phyloP scores from a whole-genome alignment of 768 basidiomycete species.

The Collybiopsis luxurians region DNA sequence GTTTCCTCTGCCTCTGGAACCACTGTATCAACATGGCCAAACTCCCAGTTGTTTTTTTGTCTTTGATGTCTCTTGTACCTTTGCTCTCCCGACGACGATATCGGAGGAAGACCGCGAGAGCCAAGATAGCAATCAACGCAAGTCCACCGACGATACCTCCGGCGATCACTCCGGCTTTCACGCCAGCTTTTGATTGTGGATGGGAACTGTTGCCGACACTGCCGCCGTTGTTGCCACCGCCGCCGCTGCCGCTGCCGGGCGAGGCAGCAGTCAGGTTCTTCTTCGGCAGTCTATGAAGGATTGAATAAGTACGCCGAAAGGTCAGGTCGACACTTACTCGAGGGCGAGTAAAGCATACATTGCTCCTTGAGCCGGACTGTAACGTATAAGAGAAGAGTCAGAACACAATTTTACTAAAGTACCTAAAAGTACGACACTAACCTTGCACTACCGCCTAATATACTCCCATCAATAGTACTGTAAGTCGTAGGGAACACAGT shows the following conservation, averaged over 20 bases:
- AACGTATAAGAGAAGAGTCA: too few relatives aligned
- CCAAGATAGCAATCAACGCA: neutral
- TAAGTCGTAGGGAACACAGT: constrained; percentile 25
- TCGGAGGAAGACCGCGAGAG: neutral
- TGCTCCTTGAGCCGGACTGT: constrained; percentile 34
- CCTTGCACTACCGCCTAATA: constrained; percentile 17
- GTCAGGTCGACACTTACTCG: constrained; percentile 3
- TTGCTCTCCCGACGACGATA: neutral
- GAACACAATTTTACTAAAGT: too few relatives aligned
- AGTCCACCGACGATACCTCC: neutral
- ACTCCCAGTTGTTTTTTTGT: neutral
- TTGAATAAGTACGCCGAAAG: too few relatives aligned
- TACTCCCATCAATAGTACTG: constrained; percentile 15
- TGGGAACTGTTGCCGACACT: neutral
- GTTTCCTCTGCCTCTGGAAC: too few relatives aligned
- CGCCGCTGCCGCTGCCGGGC: too few relatives aligned
- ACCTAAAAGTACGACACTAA: too few relatives aligned
- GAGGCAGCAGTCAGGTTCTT: neutral
- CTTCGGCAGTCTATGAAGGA: neutral
- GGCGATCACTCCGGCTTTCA: constrained; percentile 3
- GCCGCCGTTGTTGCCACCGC: too few relatives aligned
- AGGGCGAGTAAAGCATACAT: constrained; percentile 25
- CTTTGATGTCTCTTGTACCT: too few relatives aligned
- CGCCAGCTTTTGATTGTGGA: neutral
- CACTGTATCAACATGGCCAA: too few relatives aligned